Conservation (phyloP, 352 stramenopile species). For the Phytopythium litorale region DNA sequence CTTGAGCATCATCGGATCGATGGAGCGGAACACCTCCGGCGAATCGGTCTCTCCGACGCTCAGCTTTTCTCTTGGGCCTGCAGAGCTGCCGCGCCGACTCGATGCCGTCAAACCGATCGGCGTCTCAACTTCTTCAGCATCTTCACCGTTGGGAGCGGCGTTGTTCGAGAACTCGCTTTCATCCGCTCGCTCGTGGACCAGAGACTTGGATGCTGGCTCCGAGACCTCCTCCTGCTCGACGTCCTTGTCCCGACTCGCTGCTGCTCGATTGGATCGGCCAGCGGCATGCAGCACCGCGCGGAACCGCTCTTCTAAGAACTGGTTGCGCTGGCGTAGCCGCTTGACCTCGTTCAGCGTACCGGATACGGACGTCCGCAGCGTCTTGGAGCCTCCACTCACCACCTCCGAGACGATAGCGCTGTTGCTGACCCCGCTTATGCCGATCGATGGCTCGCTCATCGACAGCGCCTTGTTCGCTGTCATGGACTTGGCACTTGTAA, state of each 20-base stretch:
- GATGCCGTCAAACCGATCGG: not conserved
- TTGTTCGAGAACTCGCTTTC: not conserved
- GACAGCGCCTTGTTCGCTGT: slow-evolving; percentile 11
- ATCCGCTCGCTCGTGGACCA: not conserved
- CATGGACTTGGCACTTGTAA: slow-evolving; percentile 31
- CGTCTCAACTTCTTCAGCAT: not conserved
- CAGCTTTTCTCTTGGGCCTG: not conserved
- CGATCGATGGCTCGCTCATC: not conserved
- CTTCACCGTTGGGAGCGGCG: not conserved
- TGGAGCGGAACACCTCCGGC: slow-evolving; percentile 12
- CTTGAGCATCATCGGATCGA: slow-evolving; percentile 34
- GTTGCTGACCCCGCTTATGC: not conserved
- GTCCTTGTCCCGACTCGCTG: not conserved
- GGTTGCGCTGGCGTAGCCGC: slow-evolving; percentile 48
- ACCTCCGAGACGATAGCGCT: not conserved
- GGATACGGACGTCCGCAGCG: not conserved
- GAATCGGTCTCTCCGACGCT: not conserved
- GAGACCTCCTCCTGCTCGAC: not conserved
- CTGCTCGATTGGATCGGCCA: not conserved
- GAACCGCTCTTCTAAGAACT: slow-evolving; percentile 61
- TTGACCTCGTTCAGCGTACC: slow-evolving; percentile 36
- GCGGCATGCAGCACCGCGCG: slow-evolving; percentile 15
- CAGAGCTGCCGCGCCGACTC: slow-evolving; percentile 1
- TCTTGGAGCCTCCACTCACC: not conserved
- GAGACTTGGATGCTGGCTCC: not conserved